Evolutionary conservation across 805 yeast genomes (phyloP).

Genomic region (Suhomyces emberorum): DNA sequence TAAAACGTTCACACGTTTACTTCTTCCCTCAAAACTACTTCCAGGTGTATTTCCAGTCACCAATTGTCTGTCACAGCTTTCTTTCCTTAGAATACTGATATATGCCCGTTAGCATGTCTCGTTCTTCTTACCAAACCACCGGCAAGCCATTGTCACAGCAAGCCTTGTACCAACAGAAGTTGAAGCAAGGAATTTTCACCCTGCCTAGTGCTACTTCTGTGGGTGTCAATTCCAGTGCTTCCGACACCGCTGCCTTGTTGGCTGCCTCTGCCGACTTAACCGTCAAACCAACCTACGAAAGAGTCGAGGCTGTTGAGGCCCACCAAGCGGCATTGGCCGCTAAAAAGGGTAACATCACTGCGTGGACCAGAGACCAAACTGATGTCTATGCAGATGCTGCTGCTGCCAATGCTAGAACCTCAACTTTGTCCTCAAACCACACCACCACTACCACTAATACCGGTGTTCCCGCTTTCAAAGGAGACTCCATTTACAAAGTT

Average conservation of each 20-base stretch:
- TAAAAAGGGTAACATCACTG: constrained; percentile 39
- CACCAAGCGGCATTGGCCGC: constrained; percentile 60
- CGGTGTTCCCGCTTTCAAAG: constrained; percentile 32
- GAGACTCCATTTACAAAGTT: constrained; percentile 26
- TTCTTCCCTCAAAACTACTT: too few species aligned
- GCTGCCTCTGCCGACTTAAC: constrained; percentile 67
- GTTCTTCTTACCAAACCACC: constrained; percentile 57
- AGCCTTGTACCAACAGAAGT: constrained; percentile 70
- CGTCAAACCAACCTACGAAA: constrained; percentile 58
- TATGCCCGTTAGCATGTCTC: constrained; percentile 37
- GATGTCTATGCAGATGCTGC: constrained; percentile 50
- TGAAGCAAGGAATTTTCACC: constrained; percentile 66
- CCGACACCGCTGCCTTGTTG: constrained; percentile 73
- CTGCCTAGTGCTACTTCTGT: constrained; percentile 43
- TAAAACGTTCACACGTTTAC: too few species aligned
- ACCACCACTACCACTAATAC: constrained; percentile 13
- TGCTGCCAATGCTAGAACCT: constrained; percentile 30
- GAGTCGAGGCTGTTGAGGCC: constrained; percentile 56
- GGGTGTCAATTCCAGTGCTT: constrained; percentile 67
- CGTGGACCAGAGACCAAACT: constrained; percentile 46
- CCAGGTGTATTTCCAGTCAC: too few species aligned
- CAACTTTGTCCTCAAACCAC: constrained; percentile 11
- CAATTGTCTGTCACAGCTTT: too few species aligned
- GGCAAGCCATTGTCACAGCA: constrained; percentile 73
- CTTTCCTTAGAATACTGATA: too few species aligned